Evolutionary conservation across 1,284 basidiomycete species (phyloP), one percentile per base, ranked within the genome.

Genomic region (Coniferiporia sulphurascens): DNA sequence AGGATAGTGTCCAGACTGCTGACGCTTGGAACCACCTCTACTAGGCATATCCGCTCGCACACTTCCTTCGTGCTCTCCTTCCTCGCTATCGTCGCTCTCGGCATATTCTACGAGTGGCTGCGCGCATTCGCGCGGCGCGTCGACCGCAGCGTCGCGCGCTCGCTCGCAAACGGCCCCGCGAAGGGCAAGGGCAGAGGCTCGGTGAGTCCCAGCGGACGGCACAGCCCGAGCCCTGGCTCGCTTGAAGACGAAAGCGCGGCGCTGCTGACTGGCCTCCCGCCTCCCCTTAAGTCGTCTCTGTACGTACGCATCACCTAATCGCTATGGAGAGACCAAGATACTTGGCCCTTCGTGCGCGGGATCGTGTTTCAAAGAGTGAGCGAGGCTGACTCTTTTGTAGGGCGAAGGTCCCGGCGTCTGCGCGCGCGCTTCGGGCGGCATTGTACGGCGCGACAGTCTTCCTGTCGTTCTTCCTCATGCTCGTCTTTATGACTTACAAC

Each of bases 401-500:
- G 19, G 73, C 72, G 12, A 71, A 69, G 7, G 74, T 89, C 0
- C 86, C 88, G 0, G 60, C 70, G 36, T 59, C 73, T 10, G 73
- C 78, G 44, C 84, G 88, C 17, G 58, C 78, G 15, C 67, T 84
- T 36, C 80, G 90, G 34, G 86, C 90, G 3, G 60, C 71, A 3
- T 69, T 89, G 32, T 92, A 92, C 66, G 89, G 83, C 34, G 72
- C 73, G 6, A 82, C 81, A 4, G 82, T 89, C 34, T 85, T 86
- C 71, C 69, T 91, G 54, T 91, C 89, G 27, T 90, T 90, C 77
- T 93, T 92, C 80, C 82, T 92, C 67, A 92, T 93, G 90, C 74
- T 93, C 59, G 81, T 93, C 48, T 91, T 90, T 74, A 92, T 92
- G 89, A 92, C 90, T 5, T 92, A 91, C 74, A 92, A 92, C 64